A percentile compares a stretch with the other conserved stretches of the same genome.
Evolutionary conservation across 176 grass and related monocot genomes (phyloP).

Genomic region (Ananas comosus): DNA sequence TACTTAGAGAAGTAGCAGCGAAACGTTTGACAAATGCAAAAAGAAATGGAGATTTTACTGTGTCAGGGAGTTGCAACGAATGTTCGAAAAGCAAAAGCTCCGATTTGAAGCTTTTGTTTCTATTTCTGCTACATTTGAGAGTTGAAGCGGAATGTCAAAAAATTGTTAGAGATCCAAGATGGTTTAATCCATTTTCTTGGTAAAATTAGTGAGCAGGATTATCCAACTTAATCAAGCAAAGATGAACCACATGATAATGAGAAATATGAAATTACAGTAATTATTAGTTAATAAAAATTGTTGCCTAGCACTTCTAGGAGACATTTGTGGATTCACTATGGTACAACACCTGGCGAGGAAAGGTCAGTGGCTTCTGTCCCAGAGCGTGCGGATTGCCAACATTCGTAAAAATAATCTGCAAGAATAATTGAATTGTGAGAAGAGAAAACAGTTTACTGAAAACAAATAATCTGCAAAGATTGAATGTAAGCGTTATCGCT

Average conservation of each 20-base stretch:
- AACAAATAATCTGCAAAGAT: not conserved
- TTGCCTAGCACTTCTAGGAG: not conserved
- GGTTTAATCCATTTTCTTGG: too few relatives aligned
- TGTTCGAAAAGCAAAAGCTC: not conserved
- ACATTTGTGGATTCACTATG: not conserved
- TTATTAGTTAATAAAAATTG: too few relatives aligned
- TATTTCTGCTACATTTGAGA: too few relatives aligned
- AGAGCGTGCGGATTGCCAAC: slow-evolving; percentile 97
- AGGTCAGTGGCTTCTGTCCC: slow-evolving; percentile 95
- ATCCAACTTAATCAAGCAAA: not conserved
- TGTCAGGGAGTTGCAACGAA: too few relatives aligned
- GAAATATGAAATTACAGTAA: not conserved
- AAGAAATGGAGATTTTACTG: not conserved
- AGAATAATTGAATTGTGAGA: slow-evolving; percentile 12
- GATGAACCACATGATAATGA: not conserved
- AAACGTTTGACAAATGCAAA: not conserved
- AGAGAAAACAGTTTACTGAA: not conserved
- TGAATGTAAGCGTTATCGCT: not conserved
- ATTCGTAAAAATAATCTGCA: slow-evolving; percentile 98
- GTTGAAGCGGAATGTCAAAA: too few relatives aligned
- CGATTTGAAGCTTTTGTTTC: too few relatives aligned
- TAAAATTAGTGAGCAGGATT: not conserved
- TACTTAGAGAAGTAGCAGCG: too few relatives aligned
- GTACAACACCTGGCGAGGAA: slow-evolving; percentile 62
- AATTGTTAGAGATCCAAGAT: too few relatives aligned